Evolutionary conservation across 2,329 filamentous ascomycete genomes (phyloP).

Genomic region (Lojkania enalia): DNA sequence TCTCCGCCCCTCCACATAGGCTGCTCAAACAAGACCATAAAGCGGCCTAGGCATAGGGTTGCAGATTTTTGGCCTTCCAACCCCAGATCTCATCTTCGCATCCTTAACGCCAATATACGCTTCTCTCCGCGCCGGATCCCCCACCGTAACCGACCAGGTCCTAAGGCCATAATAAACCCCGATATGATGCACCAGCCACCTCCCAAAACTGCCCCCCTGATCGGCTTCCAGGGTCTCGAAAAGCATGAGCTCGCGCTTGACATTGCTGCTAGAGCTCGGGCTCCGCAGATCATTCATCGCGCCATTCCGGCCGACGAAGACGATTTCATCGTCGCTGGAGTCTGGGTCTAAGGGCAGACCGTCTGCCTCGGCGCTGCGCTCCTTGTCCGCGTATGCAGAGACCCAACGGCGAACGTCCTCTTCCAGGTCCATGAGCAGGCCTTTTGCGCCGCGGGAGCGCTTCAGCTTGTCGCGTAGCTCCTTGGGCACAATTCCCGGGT

Average conservation of each 20-base stretch:
- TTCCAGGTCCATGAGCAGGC: constrained; percentile 81
- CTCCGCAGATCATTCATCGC: constrained; percentile 63
- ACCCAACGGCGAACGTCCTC: constrained; percentile 80
- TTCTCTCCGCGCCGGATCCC: constrained; percentile 71
- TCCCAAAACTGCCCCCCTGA: constrained; percentile 77
- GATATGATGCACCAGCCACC: constrained; percentile 92
- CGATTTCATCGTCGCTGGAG: constrained; percentile 80
- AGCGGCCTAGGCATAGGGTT: constrained; percentile 40
- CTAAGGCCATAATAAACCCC: constrained; percentile 88
- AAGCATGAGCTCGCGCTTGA: constrained; percentile 69
- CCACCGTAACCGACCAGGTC: constrained; percentile 77
- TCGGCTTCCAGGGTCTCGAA: constrained; percentile 80
- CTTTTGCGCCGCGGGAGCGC: constrained; percentile 74
- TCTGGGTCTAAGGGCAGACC: constrained; percentile 51
- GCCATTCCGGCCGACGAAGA: constrained; percentile 77
- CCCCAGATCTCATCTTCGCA: constrained; percentile 33
- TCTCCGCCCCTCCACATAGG: too few species aligned
- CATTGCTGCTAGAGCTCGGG: constrained; percentile 55
- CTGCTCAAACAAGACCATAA: constrained; percentile 41
- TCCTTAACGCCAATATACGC: constrained; percentile 79
- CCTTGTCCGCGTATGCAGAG: constrained; percentile 60
- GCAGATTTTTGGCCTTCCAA: constrained; percentile 13
- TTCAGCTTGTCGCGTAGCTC: constrained; percentile 82
- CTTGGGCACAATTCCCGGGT: constrained; percentile 65
- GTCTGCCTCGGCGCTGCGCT: constrained; percentile 52